Evolutionary conservation across 495 filamentous ascomycete species (phyloP), one percentile per base, ranked within the genome.

Genomic region (Neurospora sublineolata): DNA sequence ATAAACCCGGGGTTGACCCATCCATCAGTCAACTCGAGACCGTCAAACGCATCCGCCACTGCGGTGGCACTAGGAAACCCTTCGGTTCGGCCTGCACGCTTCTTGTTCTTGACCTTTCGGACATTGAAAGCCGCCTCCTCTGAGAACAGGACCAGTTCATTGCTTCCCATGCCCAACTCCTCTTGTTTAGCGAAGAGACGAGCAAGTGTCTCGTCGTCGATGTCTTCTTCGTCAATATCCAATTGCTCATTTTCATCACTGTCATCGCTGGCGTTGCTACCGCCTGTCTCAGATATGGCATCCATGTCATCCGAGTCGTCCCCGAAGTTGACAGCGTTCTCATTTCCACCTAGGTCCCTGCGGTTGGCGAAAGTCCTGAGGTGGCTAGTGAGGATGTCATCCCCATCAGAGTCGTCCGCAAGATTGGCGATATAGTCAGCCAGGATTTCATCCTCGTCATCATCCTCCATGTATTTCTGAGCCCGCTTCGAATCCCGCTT

Each of bases 381-480:
- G 40, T 72, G 72, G 27, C 67, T 70, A 39, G 42, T 39, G 60
- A 71, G 18, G 16, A 70, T 77, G 69, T 84, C 81, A 20, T 82
- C 77, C 27, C 52, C 52, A 27, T 82, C 75, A 18, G 78, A 76
- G 37, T 82, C 77, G 36, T 77, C 75, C 40, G 82, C 82, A 78
- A 94, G 88, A 76, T 96, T 94, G 71, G 86, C 87, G 70, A 94
- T 90, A 74, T 96, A 95, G 76, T 97, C 93, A 3, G 86, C 87
- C 27, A 92, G 67, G 4, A 89, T 82, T 0, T 88, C 83, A 12
- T 92, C 87, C 5, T 84, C 81, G 9, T 82, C 79, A 37, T 75
- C 73, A 4, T 75, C 73, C 10, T 73, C 68, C 3, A 27, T 46
- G 68, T 71, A 67, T 52, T 75, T 69, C 52, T 18, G 52, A 18